A percentile compares a stretch with the other conserved stretches of the same genome.
Evolutionary conservation across 352 stramenopile species (phyloP).

Genomic region (Phytophthora idaei): DNA sequence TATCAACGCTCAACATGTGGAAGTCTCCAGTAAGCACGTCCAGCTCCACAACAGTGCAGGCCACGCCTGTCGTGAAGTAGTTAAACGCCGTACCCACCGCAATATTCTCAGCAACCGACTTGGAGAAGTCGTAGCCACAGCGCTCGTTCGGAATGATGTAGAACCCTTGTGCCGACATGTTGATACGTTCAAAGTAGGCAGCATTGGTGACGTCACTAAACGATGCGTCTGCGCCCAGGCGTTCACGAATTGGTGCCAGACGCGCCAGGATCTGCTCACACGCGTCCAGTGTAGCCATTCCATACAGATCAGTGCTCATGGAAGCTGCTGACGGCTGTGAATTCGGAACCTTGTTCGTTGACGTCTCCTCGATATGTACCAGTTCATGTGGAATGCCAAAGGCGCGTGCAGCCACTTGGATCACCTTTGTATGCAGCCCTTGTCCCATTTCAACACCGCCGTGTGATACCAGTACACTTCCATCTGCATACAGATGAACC

Average conservation of each 20-base stretch:
- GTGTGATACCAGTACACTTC: slow-evolving; percentile 95
- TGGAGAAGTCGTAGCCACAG: slow-evolving; percentile 94
- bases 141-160: slow-evolving; percentile 92
- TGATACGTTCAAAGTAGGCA: slow-evolving; percentile 93
- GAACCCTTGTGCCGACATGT: slow-evolving; percentile 96
- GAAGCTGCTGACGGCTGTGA: slow-evolving; percentile 93
- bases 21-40: slow-evolving; percentile 96
- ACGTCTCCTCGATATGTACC: slow-evolving; percentile 95
- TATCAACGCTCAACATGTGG: slow-evolving; percentile 79
- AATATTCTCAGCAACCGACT: slow-evolving; percentile 90
- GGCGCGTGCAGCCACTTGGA: slow-evolving; percentile 87
- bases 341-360: slow-evolving; percentile 96
- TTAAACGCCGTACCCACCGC: slow-evolving; percentile 92
- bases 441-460: slow-evolving; percentile 98
- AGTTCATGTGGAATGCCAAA: slow-evolving; percentile 93
- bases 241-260: slow-evolving; percentile 85
- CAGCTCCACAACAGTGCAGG: slow-evolving; percentile 93
- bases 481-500: slow-evolving; percentile 96
- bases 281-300: slow-evolving; percentile 96
- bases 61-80: slow-evolving; percentile 96
- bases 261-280: slow-evolving; percentile 95
- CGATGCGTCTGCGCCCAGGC: slow-evolving; percentile 68
- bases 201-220: slow-evolving; percentile 87
- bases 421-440: slow-evolving; percentile 96
- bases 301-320: slow-evolving; percentile 97